Conservation (phyloP, 2,329 filamentous ascomycete genomes). For the Curvularia verruculosa region DNA sequence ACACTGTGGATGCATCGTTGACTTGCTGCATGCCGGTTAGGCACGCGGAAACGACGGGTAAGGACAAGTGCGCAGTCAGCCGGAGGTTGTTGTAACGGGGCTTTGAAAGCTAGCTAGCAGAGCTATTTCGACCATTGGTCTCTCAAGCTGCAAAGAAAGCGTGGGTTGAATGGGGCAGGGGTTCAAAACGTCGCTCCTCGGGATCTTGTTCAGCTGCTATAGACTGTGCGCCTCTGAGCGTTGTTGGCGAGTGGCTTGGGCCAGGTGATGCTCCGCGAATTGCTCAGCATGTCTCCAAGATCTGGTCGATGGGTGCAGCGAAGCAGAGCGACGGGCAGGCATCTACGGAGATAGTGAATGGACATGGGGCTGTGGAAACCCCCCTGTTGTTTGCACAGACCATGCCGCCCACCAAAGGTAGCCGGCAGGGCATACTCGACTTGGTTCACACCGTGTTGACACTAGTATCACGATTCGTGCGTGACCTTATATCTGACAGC, state of each 20-base stretch:
- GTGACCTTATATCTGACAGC: slow-evolving; percentile 35
- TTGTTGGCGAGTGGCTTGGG: slow-evolving; percentile 32
- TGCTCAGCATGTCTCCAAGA: slow-evolving; percentile 20
- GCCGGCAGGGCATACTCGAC: slow-evolving; percentile 18
- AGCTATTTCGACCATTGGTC: slow-evolving; percentile 44
- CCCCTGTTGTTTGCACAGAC: slow-evolving; percentile 22
- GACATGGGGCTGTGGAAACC: slow-evolving; percentile 12
- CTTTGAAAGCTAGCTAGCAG: slow-evolving; percentile 40
- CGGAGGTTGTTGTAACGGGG: slow-evolving; percentile 39
- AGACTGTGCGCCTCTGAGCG: slow-evolving; percentile 21
- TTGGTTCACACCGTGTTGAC: slow-evolving; percentile 27
- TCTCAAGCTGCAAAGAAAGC: slow-evolving; percentile 36
- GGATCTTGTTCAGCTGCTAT: slow-evolving; percentile 42
- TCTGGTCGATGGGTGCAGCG: slow-evolving; percentile 13
- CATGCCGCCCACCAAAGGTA: slow-evolving; percentile 22
- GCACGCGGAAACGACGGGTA: slow-evolving; percentile 44
- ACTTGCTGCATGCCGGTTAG: slow-evolving; percentile 43
- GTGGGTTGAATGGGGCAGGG: slow-evolving; percentile 38
- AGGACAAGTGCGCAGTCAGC: slow-evolving; percentile 46
- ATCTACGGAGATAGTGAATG: slow-evolving; percentile 9
- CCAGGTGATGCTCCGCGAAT: slow-evolving; percentile 28
- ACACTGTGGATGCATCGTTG: slow-evolving; percentile 35
- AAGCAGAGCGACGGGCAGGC: slow-evolving; percentile 14
- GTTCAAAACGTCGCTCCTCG: slow-evolving; percentile 36
- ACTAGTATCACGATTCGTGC: slow-evolving; percentile 25